These are phyloP conservation scores for Wallemia hederae DNA, from an alignment of 1,284 basidiomycete genomes.

Conservation along the genomic window DNA sequence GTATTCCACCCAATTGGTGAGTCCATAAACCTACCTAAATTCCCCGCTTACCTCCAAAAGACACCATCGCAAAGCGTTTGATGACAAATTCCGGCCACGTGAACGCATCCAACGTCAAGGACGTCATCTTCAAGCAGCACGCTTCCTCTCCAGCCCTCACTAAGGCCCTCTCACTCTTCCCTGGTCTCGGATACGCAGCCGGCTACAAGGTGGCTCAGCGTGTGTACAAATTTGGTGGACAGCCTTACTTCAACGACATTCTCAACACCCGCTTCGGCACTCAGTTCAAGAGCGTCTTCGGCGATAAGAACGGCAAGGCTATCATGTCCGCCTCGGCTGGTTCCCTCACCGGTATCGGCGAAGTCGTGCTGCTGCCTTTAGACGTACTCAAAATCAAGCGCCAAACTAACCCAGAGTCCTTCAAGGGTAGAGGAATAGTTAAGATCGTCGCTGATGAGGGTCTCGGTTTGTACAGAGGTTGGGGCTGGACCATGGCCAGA, in stretches of 20 bases:
- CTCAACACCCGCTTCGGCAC: constrained; percentile 46
- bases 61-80: constrained; percentile 84
- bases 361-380: constrained; percentile 79
- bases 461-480: constrained; percentile 64
- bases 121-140: constrained; percentile 65
- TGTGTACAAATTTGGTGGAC: constrained; percentile 94
- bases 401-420: constrained; percentile 85
- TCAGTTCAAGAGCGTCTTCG: constrained; percentile 52
- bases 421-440: constrained; percentile 67
- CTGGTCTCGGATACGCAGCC: constrained; percentile 88
- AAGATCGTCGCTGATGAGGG: constrained; percentile 82
- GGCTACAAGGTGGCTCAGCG: constrained; percentile 87
- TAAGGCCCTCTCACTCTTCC: constrained; percentile 75
- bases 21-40: constrained; percentile 1
- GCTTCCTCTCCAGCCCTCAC: constrained; percentile 35
- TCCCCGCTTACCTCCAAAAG: constrained; percentile 13
- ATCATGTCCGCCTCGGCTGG: constrained; percentile 88
- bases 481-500: constrained; percentile 95
- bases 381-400: constrained; percentile 97
- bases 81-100: constrained; percentile 64
- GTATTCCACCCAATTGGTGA: constrained; percentile 49
- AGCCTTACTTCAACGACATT: constrained; percentile 88
- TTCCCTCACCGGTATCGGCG: constrained; percentile 80
- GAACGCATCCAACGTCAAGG: constrained; percentile 28
- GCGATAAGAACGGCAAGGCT: constrained; percentile 84